A percentile compares a stretch with the other conserved stretches of the same genome.
Conservation (phyloP, 73 alveolate genomes). For the Paramecium octaurelia region DNA sequence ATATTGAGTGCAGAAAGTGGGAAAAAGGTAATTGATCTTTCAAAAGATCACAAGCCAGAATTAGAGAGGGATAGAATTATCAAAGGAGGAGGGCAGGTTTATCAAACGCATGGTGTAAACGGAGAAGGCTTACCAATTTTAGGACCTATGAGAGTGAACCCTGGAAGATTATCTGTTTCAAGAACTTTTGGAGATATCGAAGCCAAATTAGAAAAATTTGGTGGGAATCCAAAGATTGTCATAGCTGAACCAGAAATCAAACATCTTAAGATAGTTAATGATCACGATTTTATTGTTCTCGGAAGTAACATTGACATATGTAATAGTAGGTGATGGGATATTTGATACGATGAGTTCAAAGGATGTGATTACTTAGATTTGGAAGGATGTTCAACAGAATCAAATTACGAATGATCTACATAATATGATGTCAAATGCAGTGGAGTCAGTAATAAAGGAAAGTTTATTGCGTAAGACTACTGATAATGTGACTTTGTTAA, state of each 20-base stretch:
- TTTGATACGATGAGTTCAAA: slow-evolving; percentile 91
- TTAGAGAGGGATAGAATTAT: slow-evolving; percentile 84
- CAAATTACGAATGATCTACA: slow-evolving; percentile 66
- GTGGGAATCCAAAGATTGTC: slow-evolving; percentile 95
- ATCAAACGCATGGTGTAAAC: slow-evolving; percentile 54
- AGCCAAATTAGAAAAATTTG: slow-evolving; percentile 87
- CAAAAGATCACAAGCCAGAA: slow-evolving; percentile 95
- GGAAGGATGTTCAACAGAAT: neutral
- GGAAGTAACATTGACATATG: slow-evolving; percentile 50
- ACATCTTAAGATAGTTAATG: slow-evolving; percentile 72
- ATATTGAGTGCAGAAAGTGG: slow-evolving; percentile 77
- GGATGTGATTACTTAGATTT: slow-evolving; percentile 85
- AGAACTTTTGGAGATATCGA: slow-evolving; percentile 96
- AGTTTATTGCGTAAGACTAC: slow-evolving; percentile 84
- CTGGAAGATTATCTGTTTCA: slow-evolving; percentile 93
- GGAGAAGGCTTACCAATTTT: neutral
- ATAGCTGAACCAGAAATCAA: slow-evolving; percentile 92
- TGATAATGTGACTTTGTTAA: slow-evolving; percentile 96
- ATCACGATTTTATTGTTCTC: slow-evolving; percentile 72
- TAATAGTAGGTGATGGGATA: slow-evolving; percentile 81
- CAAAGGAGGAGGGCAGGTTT: slow-evolving; percentile 87
- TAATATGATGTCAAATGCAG: slow-evolving; percentile 82
- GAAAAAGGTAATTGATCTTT: slow-evolving; percentile 64
- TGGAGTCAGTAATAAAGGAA: slow-evolving; percentile 87
- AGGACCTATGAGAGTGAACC: slow-evolving; percentile 87